Evolutionary conservation across 148 eudicot genomes (phyloP).

Genomic region (Spergularia bocconei): DNA sequence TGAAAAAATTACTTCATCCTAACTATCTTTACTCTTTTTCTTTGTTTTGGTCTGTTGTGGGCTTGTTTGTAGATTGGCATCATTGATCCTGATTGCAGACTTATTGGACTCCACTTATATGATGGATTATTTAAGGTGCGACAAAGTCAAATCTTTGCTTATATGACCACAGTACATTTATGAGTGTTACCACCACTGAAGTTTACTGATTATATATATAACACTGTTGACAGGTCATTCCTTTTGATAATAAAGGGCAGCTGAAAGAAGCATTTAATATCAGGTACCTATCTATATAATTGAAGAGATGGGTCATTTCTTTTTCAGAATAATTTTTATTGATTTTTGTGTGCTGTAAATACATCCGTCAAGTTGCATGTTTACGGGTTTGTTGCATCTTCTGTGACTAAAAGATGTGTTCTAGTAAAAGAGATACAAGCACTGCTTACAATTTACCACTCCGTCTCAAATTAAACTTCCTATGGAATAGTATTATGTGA

Average conservation of each 20-base stretch:
- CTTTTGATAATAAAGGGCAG: constrained; percentile 91
- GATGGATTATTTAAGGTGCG: constrained; percentile 93
- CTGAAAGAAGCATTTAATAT: constrained; percentile 97
- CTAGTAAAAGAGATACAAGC: not conserved
- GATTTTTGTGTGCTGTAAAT: not conserved
- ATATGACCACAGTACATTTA: not conserved
- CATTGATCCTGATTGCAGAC: constrained; percentile 97
- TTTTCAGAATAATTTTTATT: not conserved
- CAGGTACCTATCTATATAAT: constrained; percentile 44
- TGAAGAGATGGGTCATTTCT: not conserved
- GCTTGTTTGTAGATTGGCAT: constrained; percentile 68
- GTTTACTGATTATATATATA: constrained; percentile 15
- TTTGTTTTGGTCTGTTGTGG: not conserved
- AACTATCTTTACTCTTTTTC: not conserved
- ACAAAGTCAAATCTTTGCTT: constrained; percentile 11
- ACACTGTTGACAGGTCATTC: constrained; percentile 62
- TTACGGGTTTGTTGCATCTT: not conserved
- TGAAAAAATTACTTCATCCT: not conserved
- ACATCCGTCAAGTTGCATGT: not conserved
- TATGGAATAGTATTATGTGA: too few species aligned
- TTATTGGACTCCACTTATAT: constrained; percentile 93
- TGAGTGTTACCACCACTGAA: constrained; percentile 2
- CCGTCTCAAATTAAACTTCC: too few species aligned
- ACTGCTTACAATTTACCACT: not conserved
- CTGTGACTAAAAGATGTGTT: not conserved